phyloP scores from a whole-genome alignment of 1,284 basidiomycete genomes.

The Irpex sp. region DNA sequence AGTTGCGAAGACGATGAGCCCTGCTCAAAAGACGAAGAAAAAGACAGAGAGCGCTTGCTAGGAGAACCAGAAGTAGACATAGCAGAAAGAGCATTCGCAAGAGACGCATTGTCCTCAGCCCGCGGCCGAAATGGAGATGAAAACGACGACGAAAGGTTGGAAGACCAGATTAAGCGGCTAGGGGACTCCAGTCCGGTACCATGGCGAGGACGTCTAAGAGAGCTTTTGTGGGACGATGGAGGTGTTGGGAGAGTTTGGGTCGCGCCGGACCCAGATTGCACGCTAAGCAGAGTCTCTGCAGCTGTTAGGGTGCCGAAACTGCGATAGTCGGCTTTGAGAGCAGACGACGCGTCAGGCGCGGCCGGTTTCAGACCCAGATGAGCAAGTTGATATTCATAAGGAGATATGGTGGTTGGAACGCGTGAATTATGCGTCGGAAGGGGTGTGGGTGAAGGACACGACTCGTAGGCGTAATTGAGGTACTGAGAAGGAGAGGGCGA shows the following conservation, averaged over 20 bases:
- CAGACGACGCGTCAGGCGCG: conserved; percentile 1
- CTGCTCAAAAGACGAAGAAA: too few species aligned
- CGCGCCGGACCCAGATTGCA: conserved; percentile 3
- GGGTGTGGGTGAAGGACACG: background rate
- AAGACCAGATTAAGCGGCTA: too few species aligned
- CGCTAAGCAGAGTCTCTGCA: conserved; percentile 18
- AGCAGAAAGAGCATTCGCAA: too few species aligned
- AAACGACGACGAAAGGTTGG: too few species aligned
- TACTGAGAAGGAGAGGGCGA: background rate
- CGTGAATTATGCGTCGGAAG: background rate
- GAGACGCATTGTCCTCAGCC: too few species aligned
- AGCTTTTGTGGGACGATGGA: background rate
- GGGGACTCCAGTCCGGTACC: background rate
- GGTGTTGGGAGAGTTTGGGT: background rate
- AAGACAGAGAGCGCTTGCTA: too few species aligned
- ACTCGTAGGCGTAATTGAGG: background rate
- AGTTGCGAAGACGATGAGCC: too few species aligned
- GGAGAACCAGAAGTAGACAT: too few species aligned
- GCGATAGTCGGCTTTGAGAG: background rate
- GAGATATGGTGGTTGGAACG: background rate
- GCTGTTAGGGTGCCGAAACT: conserved; percentile 15
- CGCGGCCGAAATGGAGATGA: too few species aligned
- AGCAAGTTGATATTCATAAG: background rate
- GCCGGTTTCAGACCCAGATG: background rate
- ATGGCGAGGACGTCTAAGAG: background rate